These are phyloP conservation scores for Mycotypha africana DNA, from an alignment of 371 early-diverging fungal genomes.

Conservation along the genomic window DNA sequence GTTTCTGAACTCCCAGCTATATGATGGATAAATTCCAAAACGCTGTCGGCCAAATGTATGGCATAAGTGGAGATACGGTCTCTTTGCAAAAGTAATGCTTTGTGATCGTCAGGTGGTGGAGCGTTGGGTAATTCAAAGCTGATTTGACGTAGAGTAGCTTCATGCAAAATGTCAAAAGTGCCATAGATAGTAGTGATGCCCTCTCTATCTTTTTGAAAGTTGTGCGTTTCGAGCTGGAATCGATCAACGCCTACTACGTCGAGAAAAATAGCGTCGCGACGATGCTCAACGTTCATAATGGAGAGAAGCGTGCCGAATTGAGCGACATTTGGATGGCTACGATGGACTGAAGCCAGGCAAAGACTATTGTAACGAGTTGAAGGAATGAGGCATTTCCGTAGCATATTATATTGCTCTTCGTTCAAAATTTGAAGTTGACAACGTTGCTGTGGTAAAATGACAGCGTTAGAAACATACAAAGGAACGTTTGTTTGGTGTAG, in stretches of 20 bases:
- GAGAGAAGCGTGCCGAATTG: slow-evolving; percentile 21
- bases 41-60: slow-evolving; percentile 7
- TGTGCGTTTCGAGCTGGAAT: slow-evolving; percentile 10
- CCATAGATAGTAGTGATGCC: slow-evolving; percentile 3
- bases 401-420: slow-evolving; percentile 7
- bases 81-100: background rate
- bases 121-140: slow-evolving; percentile 9
- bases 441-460: slow-evolving; percentile 19
- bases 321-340: slow-evolving; percentile 15
- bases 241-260: slow-evolving; percentile 18
- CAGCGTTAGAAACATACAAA: slow-evolving; percentile 12
- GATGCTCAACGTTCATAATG: slow-evolving; percentile 12
- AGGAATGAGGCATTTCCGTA: slow-evolving; percentile 8
- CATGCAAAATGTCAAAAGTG: slow-evolving; percentile 10
- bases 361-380: slow-evolving; percentile 15
- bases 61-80: slow-evolving; percentile 8
- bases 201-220: background rate
- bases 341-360: slow-evolving; percentile 17
- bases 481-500: slow-evolving; percentile 11
- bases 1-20: background rate
- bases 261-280: slow-evolving; percentile 9
- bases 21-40: slow-evolving; percentile 13
- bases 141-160: slow-evolving; percentile 3
- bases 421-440: slow-evolving; percentile 10
- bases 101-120: background rate